phyloP scores from a whole-genome alignment of 306 rosid species.

The Calophaca sinica region DNA sequence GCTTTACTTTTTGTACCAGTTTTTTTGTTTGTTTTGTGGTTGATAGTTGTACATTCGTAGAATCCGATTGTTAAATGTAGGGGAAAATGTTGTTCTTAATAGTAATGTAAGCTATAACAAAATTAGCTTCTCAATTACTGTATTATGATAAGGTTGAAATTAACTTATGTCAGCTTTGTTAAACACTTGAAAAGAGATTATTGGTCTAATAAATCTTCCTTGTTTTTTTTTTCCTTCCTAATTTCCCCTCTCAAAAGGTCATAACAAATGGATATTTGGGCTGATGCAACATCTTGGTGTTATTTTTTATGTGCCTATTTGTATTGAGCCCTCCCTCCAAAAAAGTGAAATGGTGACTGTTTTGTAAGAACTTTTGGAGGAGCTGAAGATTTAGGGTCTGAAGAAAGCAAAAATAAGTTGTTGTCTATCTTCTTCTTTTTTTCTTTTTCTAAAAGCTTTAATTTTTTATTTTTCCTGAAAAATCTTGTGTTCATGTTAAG shows the following conservation, averaged over 20 bases:
- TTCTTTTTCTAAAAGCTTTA: neutral
- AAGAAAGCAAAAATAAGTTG: conserved; percentile 22
- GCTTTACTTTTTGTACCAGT: conserved; percentile 25
- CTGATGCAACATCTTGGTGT: conserved; percentile 21
- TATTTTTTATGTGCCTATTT: conserved; percentile 25
- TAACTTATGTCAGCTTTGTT: neutral
- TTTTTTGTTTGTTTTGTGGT: neutral
- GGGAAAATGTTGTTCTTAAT: neutral
- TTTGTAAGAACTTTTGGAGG: conserved; percentile 16
- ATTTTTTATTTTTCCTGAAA: neutral
- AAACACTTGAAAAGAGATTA: conserved; percentile 20
- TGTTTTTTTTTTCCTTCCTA: too few relatives aligned
- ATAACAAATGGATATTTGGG: conserved; percentile 1
- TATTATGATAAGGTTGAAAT: conserved; percentile 13
- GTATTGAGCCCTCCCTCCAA: neutral
- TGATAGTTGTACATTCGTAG: conserved; percentile 14
- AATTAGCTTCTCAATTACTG: conserved; percentile 14
- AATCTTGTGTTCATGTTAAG: conserved; percentile 10
- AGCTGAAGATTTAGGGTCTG: conserved; percentile 23
- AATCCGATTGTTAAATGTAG: conserved; percentile 24
- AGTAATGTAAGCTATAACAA: conserved; percentile 20
- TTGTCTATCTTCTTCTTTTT: conserved; percentile 7
- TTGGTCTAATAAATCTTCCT: neutral
- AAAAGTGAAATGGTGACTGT: neutral
- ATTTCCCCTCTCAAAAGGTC: conserved; percentile 10